Evolutionary conservation across 1,284 basidiomycete species (phyloP), one percentile per base, ranked within the genome.

Genomic region (Tilletia horrida): DNA sequence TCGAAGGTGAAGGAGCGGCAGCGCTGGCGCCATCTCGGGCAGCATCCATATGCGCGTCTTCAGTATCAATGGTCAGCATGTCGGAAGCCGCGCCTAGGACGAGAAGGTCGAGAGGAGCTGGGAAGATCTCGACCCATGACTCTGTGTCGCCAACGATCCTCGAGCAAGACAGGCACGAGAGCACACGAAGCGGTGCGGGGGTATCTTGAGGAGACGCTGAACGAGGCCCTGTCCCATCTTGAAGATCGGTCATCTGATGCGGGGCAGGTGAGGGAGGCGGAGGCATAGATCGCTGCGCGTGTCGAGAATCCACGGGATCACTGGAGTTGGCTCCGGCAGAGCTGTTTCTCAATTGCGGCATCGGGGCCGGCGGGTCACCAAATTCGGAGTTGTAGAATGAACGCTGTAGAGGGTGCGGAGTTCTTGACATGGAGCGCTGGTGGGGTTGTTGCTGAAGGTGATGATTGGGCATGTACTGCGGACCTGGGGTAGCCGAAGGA

Each of bases 51-150:
- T 18, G 45, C 16, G 7, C 16, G 14, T 35, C 14, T 31, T 35
- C 55, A 4, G 55, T 25, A 59, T 40, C 29, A 3, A 59, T 59
- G 16, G 55, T 29, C 27, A 16, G 27, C 55, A 18, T 8, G 35
- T 31, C 55, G 27, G 27, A 59, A 9, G 55, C 55, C 6, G 55
- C 31, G 55, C 11, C 27, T 4, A 59, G 55, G 16, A 59, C 27
- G 31, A 59, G 55, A 7, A 59, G 31, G 29, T 59, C 31, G 55
- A 59, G 55, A 35, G 55, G 29, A 40, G 35, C 35, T 21, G 29
- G 27, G 55, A 59, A 16, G 27, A 59, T 9, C 16, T 59, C 29
- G 55, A 59, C 55, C 55, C 55, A 59, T 40, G 55, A 29, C 25
- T 18, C 18, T 7, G 55, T 31, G 16, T 59, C 55, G 55, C 29